A percentile compares a stretch with the other conserved stretches of the same genome.
Evolutionary conservation across 208 protist species (phyloP).

Genomic region (Histomonas meleagridis): DNA sequence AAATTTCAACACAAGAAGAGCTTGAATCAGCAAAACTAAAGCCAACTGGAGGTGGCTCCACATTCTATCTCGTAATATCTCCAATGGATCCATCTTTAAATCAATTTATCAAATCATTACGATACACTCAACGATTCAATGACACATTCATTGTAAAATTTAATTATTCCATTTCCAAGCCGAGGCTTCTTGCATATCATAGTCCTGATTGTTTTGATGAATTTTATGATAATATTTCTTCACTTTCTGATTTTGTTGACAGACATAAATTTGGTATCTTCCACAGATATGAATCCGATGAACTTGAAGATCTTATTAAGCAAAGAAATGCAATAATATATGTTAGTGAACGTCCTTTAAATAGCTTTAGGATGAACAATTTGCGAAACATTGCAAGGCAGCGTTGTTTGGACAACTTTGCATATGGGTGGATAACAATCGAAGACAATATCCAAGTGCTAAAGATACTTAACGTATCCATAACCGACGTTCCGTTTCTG

Average conservation of each 20-base stretch:
- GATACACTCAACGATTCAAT: background rate
- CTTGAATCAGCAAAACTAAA: background rate
- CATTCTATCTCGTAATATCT: background rate
- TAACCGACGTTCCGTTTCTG: too few relatives aligned
- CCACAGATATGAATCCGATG: background rate
- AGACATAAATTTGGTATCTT: background rate
- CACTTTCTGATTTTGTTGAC: background rate
- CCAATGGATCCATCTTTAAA: background rate
- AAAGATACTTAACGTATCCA: too few relatives aligned
- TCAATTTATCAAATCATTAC: background rate
- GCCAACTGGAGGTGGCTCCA: background rate
- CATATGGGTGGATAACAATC: too few relatives aligned
- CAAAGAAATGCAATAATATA: too few relatives aligned
- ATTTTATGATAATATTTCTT: background rate
- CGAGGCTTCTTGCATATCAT: background rate
- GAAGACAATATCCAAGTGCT: too few relatives aligned
- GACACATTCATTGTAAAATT: background rate
- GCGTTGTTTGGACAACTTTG: too few relatives aligned
- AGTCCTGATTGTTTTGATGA: background rate
- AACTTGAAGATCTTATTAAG: too few relatives aligned
- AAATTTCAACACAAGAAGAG: background rate
- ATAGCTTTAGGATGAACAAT: too few relatives aligned
- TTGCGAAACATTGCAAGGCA: too few relatives aligned
- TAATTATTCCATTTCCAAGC: background rate
- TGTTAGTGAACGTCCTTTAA: too few relatives aligned